These are phyloP conservation scores for Marchantia paleacea DNA, from an alignment of 225 moss, liverwort and hornwort species.

Conservation along the genomic window DNA sequence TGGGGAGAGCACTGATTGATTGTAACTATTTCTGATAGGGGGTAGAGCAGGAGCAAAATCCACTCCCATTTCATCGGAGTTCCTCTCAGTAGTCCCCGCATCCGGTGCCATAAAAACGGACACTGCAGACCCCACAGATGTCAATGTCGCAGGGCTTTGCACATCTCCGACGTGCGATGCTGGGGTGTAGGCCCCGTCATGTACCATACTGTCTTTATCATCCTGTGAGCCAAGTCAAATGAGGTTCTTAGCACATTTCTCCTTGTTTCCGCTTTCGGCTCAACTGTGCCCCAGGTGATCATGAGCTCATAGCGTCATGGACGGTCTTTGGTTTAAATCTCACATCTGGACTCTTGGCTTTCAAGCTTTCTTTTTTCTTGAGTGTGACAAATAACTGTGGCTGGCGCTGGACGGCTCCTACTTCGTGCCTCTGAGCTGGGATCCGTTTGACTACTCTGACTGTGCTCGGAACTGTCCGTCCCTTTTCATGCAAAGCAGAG, in stretches of 20 bases:
- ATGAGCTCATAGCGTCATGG: constrained; percentile 28
- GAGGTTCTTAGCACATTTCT: constrained; percentile 29
- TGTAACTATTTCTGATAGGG: constrained; percentile 69
- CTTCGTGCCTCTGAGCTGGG: not conserved
- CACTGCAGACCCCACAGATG: constrained; percentile 62
- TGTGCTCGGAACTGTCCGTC: not conserved
- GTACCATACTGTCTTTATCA: constrained; percentile 51
- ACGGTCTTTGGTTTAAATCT: not conserved
- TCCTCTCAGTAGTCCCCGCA: constrained; percentile 53
- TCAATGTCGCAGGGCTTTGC: constrained; percentile 69
- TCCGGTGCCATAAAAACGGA: constrained; percentile 62
- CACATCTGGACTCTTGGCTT: not conserved
- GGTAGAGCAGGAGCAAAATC: constrained; percentile 76
- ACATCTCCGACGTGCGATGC: constrained; percentile 67
- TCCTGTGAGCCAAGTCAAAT: constrained; percentile 52
- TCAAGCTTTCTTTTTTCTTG: not conserved
- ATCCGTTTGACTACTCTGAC: not conserved
- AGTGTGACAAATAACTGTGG: not conserved
- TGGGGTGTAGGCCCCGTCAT: constrained; percentile 57
- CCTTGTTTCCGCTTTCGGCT: constrained; percentile 9
- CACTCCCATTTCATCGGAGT: constrained; percentile 47
- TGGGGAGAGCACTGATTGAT: constrained; percentile 61
- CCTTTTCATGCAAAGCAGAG: not conserved
- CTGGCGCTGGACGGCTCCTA: not conserved
- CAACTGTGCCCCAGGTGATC: constrained; percentile 13